These are phyloP conservation scores for Fusarium concolor DNA, from an alignment of 2,329 filamentous ascomycete genomes.

Conservation along the genomic window DNA sequence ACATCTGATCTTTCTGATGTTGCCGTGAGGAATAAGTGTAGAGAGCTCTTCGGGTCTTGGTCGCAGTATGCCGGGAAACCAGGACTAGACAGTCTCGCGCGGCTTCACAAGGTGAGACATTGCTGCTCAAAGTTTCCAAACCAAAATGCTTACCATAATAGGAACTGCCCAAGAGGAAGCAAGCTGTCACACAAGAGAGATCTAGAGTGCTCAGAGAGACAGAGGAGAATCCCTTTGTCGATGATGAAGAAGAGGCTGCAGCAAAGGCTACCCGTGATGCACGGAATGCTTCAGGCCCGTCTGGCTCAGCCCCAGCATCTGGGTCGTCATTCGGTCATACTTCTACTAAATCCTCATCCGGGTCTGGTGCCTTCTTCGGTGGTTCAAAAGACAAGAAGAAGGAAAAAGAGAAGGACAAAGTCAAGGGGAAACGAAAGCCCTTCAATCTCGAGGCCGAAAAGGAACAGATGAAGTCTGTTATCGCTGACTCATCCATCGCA, in stretches of 20 bases:
- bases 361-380: slow-evolving; percentile 55
- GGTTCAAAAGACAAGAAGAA: slow-evolving; percentile 65
- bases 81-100: slow-evolving; percentile 83
- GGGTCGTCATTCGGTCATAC: slow-evolving; percentile 22
- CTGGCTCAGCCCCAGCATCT: slow-evolving; percentile 30
- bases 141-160: slow-evolving; percentile 44
- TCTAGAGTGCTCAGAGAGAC: slow-evolving; percentile 88
- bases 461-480: slow-evolving; percentile 85
- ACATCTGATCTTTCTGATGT: slow-evolving; percentile 86
- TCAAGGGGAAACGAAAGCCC: slow-evolving; percentile 68
- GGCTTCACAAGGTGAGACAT: slow-evolving; percentile 73
- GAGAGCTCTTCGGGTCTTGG: slow-evolving; percentile 89
- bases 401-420: slow-evolving; percentile 64
- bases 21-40: slow-evolving; percentile 89
- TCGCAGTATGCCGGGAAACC: slow-evolving; percentile 84
- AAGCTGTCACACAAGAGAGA: slow-evolving; percentile 78
- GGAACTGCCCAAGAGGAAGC: slow-evolving; percentile 75
- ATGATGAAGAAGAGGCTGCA: slow-evolving; percentile 69
- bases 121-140: background rate
- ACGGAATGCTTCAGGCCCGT: slow-evolving; percentile 37
- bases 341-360: slow-evolving; percentile 53
- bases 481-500: slow-evolving; percentile 89
- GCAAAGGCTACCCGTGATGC: slow-evolving; percentile 48
- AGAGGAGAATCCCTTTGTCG: slow-evolving; percentile 77
- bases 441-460: slow-evolving; percentile 93